These are phyloP conservation scores for Dimargaris xerosporica DNA, from an alignment of 192 early-diverging fungal species.

Conservation along the genomic window DNA sequence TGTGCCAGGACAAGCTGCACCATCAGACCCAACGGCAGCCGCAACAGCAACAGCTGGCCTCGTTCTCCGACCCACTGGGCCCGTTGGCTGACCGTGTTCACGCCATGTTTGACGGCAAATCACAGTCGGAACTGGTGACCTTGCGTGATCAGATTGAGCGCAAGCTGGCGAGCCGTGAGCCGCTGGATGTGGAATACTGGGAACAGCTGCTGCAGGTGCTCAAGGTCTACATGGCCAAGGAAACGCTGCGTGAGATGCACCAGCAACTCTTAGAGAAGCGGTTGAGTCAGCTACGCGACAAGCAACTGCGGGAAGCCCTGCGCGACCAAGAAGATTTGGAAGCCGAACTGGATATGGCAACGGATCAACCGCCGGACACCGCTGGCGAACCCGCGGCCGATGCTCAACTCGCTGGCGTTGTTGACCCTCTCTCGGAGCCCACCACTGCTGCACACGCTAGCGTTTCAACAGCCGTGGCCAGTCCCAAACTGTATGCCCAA, in stretches of 20 bases:
- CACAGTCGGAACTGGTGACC: conserved; percentile 47
- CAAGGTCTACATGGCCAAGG: conserved; percentile 71
- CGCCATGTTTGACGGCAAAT: conserved; percentile 53
- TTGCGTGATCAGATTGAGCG: conserved; percentile 61
- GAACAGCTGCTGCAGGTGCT: conserved; percentile 61
- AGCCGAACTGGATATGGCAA: conserved; percentile 29
- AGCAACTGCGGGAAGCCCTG: conserved; percentile 37
- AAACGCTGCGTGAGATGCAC: conserved; percentile 53
- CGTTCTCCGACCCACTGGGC: conserved; percentile 13
- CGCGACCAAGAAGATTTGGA: conserved; percentile 35
- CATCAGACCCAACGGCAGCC: conserved; percentile 17
- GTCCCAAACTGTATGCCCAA: conserved; percentile 1
- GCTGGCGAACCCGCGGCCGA: not conserved
- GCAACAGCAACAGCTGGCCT: conserved; percentile 13
- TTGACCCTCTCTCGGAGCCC: not conserved
- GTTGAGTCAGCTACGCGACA: conserved; percentile 47
- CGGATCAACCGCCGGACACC: conserved; percentile 19
- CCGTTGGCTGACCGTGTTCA: conserved; percentile 47
- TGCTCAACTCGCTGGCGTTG: not conserved
- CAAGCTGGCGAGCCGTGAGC: conserved; percentile 46
- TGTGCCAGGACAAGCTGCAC: conserved; percentile 52
- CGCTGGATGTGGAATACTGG: conserved; percentile 93
- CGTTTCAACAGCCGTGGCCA: not conserved
- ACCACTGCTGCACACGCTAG: not conserved
- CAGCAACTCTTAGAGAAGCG: conserved; percentile 53